These are phyloP conservation scores for Panicum virgatum DNA, from an alignment of 202 grass and related monocot genomes.

Conservation along the genomic window DNA sequence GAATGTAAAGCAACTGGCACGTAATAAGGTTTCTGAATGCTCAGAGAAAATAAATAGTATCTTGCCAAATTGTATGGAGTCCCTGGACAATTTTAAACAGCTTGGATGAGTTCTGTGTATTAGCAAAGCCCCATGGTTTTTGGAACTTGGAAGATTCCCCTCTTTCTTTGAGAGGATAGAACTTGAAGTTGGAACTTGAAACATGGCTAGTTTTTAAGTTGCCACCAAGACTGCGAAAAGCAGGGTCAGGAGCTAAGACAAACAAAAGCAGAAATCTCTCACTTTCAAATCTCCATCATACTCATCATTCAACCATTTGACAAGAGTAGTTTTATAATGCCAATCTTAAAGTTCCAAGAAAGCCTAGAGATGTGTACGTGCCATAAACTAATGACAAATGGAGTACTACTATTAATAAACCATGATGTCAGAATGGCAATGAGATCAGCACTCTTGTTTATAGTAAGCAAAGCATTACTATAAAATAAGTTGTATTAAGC, in stretches of 20 bases:
- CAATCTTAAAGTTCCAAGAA: conserved; percentile 48
- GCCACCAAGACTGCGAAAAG: conserved; percentile 23
- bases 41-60: neutral
- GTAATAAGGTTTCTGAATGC: neutral
- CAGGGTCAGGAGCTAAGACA: conserved; percentile 29
- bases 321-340: conserved; percentile 41
- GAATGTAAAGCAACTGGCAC: neutral
- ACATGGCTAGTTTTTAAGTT: conserved; percentile 22
- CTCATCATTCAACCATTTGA: conserved; percentile 34
- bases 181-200: conserved; percentile 36
- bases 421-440: conserved; percentile 37
- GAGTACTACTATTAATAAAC: conserved; percentile 32
- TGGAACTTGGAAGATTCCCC: neutral
- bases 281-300: conserved; percentile 34
- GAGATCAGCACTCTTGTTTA: conserved; percentile 25
- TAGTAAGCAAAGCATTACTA: conserved; percentile 8
- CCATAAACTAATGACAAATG: conserved; percentile 39
- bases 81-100: neutral
- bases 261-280: conserved; percentile 32
- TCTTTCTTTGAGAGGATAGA: neutral
- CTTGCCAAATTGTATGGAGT: neutral
- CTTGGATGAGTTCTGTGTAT: neutral
- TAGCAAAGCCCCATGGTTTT: conserved; percentile 5
- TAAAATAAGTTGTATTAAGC: neutral
- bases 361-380: conserved; percentile 50